A percentile compares a stretch with the other conserved stretches of the same genome.
phyloP scores from a whole-genome alignment of 768 basidiomycete genomes.

The Lactifluus piperatus region DNA sequence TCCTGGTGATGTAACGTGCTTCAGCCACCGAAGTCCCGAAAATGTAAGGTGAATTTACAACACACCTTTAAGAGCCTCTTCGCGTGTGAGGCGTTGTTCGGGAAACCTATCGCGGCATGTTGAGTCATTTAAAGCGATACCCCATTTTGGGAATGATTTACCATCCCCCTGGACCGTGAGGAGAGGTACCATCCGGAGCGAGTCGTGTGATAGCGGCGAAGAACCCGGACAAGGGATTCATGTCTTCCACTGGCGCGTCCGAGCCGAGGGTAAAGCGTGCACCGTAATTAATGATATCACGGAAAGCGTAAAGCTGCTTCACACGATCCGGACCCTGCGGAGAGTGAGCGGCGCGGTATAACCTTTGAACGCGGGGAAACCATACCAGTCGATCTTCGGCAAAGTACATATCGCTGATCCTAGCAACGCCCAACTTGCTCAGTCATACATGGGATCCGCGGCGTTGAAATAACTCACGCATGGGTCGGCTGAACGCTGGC shows the following conservation, averaged over 20 bases:
- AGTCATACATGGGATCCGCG: background rate
- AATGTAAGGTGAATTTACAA: background rate
- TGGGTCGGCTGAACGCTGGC: slow-evolving; percentile 89
- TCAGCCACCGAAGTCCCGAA: background rate
- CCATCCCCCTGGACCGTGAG: slow-evolving; percentile 82
- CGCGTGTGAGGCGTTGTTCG: slow-evolving; percentile 63
- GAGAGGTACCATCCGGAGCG: slow-evolving; percentile 60
- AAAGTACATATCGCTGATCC: slow-evolving; percentile 85
- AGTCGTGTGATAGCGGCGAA: slow-evolving; percentile 82
- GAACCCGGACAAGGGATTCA: slow-evolving; percentile 79
- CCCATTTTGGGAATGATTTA: slow-evolving; percentile 29
- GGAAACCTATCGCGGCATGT: slow-evolving; percentile 53
- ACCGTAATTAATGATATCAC: slow-evolving; percentile 54
- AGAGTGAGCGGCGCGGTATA: slow-evolving; percentile 5
- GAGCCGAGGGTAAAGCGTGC: slow-evolving; percentile 73
- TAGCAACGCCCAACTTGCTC: slow-evolving; percentile 24
- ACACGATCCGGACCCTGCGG: slow-evolving; percentile 72
- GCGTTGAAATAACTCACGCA: slow-evolving; percentile 42
- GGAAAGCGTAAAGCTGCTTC: slow-evolving; percentile 82
- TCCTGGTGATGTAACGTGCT: slow-evolving; percentile 33
- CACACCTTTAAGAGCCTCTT: slow-evolving; percentile 69
- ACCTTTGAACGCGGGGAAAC: background rate
- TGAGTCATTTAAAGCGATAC: background rate
- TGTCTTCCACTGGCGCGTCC: slow-evolving; percentile 82
- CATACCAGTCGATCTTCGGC: slow-evolving; percentile 72